Conservation (phyloP, 345 rosid species). For the Populus nigra region DNA sequence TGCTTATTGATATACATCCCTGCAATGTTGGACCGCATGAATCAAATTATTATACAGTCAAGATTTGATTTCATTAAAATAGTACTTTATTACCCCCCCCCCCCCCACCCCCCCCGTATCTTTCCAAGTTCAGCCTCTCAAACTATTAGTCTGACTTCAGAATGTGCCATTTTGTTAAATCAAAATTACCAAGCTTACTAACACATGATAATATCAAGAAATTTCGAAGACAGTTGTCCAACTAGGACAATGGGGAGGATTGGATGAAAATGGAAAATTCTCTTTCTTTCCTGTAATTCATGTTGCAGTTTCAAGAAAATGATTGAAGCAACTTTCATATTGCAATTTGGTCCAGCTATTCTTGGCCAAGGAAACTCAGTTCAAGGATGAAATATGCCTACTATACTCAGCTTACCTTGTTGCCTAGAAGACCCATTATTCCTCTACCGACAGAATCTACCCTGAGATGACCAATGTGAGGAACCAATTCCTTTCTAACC, state of each 20-base stretch:
- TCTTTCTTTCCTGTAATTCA: background rate
- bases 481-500: slow-evolving; percentile 78
- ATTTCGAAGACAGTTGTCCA: background rate
- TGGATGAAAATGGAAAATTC: background rate
- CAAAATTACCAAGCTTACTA: background rate
- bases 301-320: background rate
- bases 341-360: background rate
- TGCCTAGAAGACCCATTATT: slow-evolving; percentile 87
- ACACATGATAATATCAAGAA: background rate
- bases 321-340: background rate
- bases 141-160: background rate
- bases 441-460: slow-evolving; percentile 83
- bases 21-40: slow-evolving; percentile 18
- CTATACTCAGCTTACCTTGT: slow-evolving; percentile 51
- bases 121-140: background rate
- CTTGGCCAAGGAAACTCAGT: background rate
- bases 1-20: slow-evolving; percentile 93
- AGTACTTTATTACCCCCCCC: background rate
- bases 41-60: background rate
- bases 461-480: slow-evolving; percentile 83
- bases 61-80: background rate
- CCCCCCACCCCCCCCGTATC: background rate
- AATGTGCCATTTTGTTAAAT: background rate
- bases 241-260: background rate
- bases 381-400: background rate